phyloP scores from a whole-genome alignment of 441 rosid species.

The Pelargonium fulgidum region DNA sequence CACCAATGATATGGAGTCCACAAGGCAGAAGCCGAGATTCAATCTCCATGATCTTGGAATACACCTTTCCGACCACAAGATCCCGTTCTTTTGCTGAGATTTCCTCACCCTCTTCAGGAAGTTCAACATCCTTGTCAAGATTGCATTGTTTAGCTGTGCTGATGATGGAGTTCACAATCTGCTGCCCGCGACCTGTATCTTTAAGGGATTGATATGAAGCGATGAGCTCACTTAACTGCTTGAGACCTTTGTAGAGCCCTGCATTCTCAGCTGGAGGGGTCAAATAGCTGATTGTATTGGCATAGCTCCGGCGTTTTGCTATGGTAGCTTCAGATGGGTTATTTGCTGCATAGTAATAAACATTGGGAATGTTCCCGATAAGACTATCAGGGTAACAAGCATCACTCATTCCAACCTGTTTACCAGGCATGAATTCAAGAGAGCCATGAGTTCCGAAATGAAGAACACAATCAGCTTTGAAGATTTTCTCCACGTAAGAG shows the following conservation, averaged over 20 bases:
- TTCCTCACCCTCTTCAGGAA: constrained; percentile 76
- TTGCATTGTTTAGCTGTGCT: constrained; percentile 96
- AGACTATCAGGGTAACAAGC: constrained; percentile 92
- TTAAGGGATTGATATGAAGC: constrained; percentile 93
- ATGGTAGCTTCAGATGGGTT: constrained; percentile 98
- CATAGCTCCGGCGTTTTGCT: constrained; percentile 96
- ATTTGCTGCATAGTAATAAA: constrained; percentile 92
- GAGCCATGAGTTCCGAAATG: constrained; percentile 98
- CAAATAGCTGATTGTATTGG: constrained; percentile 89
- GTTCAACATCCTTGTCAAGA: constrained; percentile 91
- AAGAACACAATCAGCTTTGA: constrained; percentile 92
- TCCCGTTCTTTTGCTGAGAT: constrained; percentile 71
- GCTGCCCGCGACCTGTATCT: constrained; percentile 87
- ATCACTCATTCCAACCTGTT: constrained; percentile 99
- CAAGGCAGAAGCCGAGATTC: constrained; percentile 95
- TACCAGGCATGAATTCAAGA: constrained; percentile 98
- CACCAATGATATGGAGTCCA: constrained; percentile 95
- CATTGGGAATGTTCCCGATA: constrained; percentile 93
- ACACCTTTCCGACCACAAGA: constrained; percentile 87
- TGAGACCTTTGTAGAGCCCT: constrained; percentile 97
- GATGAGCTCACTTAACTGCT: constrained; percentile 93
- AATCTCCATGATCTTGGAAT: constrained; percentile 97
- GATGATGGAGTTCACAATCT: constrained; percentile 87
- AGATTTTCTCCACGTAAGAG: constrained; percentile 89
- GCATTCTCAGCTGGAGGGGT: constrained; percentile 99